Percentiles rank a stretch among this genome's conserved stretches.
Conservation (phyloP, 805 yeast genomes). For the Candida anglica region DNA sequence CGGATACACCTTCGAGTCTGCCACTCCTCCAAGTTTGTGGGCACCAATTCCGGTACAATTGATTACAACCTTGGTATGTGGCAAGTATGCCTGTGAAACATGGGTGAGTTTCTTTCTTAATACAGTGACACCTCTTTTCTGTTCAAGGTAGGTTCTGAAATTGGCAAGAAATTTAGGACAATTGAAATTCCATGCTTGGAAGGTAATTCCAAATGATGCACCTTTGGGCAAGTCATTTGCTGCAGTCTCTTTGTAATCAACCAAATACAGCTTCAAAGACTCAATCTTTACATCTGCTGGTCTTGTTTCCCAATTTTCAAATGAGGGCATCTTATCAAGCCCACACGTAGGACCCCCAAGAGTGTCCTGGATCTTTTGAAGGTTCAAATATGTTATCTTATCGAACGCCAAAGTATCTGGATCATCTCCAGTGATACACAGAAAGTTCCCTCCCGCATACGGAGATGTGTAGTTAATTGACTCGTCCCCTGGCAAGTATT, state of each 20-base stretch:
- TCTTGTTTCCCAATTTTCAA: constrained; percentile 52
- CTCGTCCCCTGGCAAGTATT: constrained; percentile 74
- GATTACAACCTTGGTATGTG: constrained; percentile 47
- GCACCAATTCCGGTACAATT: constrained; percentile 81
- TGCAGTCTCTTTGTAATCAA: constrained; percentile 39
- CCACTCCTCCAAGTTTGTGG: constrained; percentile 56
- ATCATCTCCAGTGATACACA: constrained; percentile 55
- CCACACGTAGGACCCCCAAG: constrained; percentile 56
- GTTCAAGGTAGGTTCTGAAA: constrained; percentile 40
- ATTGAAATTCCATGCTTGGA: constrained; percentile 66
- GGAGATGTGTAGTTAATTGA: constrained; percentile 75
- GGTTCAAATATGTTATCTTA: constrained; percentile 50
- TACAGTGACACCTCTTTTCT: constrained; percentile 48
- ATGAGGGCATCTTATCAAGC: constrained; percentile 49
- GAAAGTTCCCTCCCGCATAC: constrained; percentile 54
- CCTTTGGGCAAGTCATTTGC: constrained; percentile 45
- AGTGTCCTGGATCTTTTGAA: constrained; percentile 36
- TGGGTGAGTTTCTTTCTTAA: constrained; percentile 44
- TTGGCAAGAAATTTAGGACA: constrained; percentile 58
- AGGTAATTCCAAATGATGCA: constrained; percentile 51
- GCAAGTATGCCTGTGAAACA: constrained; percentile 50
- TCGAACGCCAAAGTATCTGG: constrained; percentile 43
- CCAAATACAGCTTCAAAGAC: constrained; percentile 46
- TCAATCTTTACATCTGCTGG: constrained; percentile 46
- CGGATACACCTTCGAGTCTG: constrained; percentile 60